Evolutionary conservation across 805 yeast genomes (phyloP), one percentile per base, ranked within the genome.

Genomic region (Candida anglica): DNA sequence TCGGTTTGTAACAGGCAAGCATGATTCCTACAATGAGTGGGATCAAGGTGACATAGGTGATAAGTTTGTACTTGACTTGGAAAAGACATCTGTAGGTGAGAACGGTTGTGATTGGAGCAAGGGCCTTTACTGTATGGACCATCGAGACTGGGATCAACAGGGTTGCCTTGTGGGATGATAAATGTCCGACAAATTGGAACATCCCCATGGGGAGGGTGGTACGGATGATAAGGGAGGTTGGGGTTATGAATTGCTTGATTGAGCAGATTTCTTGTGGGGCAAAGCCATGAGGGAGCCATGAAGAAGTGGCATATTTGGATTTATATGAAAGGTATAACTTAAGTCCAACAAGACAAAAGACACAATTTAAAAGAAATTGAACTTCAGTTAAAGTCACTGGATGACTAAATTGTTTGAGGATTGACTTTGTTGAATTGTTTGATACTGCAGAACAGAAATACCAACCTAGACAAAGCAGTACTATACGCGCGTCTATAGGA

Each of bases 121-220:
- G 66, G 2, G 96, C 93, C 63, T 93, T 93, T 47, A 91, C 80
- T 6, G 97, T 88, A 57, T 91, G 97, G 15, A 93, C 97, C 43
- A 89, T 63, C 4, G 96, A 85, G n/a, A 93, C 96, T 0, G 96
- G 96, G 33, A 93, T 86, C 40, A 85, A 58, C 2, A 89, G 75
- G 2, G 96, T 88, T n/a, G 98, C 91, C 52, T 85, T 84, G 55
- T 89, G 96, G 6, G 94, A 77, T 10, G 94, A 77, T 41, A 89
- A 78, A 58, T 91, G 98, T 15, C 98, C 98, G 15, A 81, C 66
- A 45, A 91, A 85, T 64, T 91, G 98, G 63, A 91, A 93, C 40
- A 80, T 66, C 6, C 97, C 98, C 95, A 91, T 87, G 14, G 98
- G 98, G 15, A 86, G 74, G 0, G 95, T 86, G 10, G 87, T 81